Evolutionary conservation across 371 early-diverging fungal genomes (phyloP).

Genomic region (Mortierella sp.): DNA sequence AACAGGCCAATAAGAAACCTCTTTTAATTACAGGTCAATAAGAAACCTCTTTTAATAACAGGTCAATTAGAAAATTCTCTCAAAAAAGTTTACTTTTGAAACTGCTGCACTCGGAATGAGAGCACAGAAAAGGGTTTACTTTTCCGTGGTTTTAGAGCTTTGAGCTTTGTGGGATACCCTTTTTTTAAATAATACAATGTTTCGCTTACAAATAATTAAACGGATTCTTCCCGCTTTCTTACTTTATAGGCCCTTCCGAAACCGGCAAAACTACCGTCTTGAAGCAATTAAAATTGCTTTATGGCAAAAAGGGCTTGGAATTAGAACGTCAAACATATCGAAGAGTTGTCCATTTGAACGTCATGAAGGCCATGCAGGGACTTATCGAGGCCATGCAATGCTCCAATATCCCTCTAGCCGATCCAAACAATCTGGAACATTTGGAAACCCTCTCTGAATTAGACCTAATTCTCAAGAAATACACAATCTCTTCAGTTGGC

Average conservation of each 20-base stretch:
- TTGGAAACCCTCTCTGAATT: conserved; percentile 50
- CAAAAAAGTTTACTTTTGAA: too few species aligned
- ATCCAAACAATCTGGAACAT: conserved; percentile 52
- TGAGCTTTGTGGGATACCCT: too few species aligned
- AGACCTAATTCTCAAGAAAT: conserved; percentile 44
- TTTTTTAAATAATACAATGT: too few species aligned
- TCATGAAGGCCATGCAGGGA: conserved; percentile 59
- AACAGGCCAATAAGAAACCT: too few species aligned
- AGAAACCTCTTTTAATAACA: too few species aligned
- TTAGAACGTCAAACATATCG: conserved; percentile 58
- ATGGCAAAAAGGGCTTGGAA: conserved; percentile 57
- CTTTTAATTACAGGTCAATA: too few species aligned
- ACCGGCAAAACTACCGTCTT: conserved; percentile 63
- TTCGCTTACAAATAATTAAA: too few species aligned
- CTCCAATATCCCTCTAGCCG: conserved; percentile 34
- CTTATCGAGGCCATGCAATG: conserved; percentile 42
- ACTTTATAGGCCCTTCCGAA: conserved; percentile 62
- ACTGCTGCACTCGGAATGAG: too few species aligned
- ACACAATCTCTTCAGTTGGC: conserved; percentile 43
- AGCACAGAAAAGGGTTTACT: too few species aligned
- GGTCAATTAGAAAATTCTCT: too few species aligned
- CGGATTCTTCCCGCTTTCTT: too few species aligned
- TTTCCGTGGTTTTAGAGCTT: too few species aligned
- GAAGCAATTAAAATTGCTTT: conserved; percentile 61
- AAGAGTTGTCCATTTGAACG: conserved; percentile 58